A percentile compares a stretch with the other conserved stretches of the same genome.
phyloP scores from a whole-genome alignment of 345 rosid genomes.

The Citrus trifoliata region DNA sequence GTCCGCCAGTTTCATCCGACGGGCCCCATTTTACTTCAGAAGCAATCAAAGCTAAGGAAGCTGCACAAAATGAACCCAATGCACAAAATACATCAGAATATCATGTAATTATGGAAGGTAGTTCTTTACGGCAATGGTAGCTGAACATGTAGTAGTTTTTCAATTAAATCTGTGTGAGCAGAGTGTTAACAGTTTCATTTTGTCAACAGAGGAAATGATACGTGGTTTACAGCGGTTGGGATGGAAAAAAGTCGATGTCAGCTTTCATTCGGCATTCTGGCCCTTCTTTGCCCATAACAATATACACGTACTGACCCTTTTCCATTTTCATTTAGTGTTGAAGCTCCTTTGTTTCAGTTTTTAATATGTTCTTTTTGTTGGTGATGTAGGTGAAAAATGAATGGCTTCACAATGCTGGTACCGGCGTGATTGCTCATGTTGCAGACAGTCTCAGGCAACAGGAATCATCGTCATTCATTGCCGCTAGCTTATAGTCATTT shows the following conservation, averaged over 20 bases:
- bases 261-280: constrained; percentile 91
- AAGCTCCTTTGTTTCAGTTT: not conserved
- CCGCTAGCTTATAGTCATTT: constrained; percentile 59
- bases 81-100: constrained; percentile 60
- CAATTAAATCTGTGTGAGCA: not conserved
- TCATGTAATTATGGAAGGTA: constrained; percentile 92
- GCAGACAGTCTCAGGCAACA: constrained; percentile 89
- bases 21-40: constrained; percentile 85
- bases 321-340: not conserved
- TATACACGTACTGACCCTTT: constrained; percentile 55
- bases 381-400: constrained; percentile 75
- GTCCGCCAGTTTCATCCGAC: constrained; percentile 77
- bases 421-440: constrained; percentile 90
- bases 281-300: constrained; percentile 96
- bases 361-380: not conserved
- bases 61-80: constrained; percentile 76
- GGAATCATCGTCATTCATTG: constrained; percentile 51
- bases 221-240: constrained; percentile 80
- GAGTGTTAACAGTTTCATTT: constrained; percentile 3
- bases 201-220: constrained; percentile 85
- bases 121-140: not conserved
- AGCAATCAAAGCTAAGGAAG: constrained; percentile 88
- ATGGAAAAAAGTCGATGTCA: constrained; percentile 97
- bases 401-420: constrained; percentile 80
- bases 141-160: not conserved